These are phyloP conservation scores for Rutidosis leptorrhynchoides DNA, from an alignment of 129 eudicot genomes.

Conservation along the genomic window DNA sequence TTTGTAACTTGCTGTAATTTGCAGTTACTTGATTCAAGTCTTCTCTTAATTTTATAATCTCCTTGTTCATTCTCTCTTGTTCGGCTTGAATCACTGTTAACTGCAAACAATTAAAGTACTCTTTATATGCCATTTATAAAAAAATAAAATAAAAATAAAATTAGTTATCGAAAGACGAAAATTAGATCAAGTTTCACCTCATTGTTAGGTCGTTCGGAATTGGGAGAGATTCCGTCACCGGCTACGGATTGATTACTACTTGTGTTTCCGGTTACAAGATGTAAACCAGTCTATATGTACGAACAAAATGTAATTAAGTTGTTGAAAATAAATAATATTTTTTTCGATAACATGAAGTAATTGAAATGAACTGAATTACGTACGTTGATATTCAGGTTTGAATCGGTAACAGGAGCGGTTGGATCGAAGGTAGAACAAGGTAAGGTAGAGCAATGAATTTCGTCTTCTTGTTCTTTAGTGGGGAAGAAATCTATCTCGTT, in stretches of 20 bases:
- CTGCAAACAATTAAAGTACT: conserved; percentile 38
- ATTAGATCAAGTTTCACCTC: conserved; percentile 36
- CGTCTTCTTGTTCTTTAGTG: conserved; percentile 30
- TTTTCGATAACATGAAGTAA: not conserved
- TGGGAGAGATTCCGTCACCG: conserved; percentile 52
- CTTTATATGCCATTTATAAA: too few relatives aligned
- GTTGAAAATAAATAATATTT: not conserved
- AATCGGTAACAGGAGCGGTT: conserved; percentile 15
- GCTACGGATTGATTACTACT: conserved; percentile 61
- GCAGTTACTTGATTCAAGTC: conserved; percentile 44
- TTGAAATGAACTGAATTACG: not conserved
- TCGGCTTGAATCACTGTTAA: conserved; percentile 49
- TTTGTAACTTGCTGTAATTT: conserved; percentile 52
- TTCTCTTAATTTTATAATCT: conserved; percentile 48
- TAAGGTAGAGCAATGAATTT: conserved; percentile 17
- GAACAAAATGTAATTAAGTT: too few relatives aligned
- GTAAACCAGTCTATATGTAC: conserved; percentile 53
- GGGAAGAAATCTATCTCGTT: conserved; percentile 70
- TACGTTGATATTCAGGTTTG: conserved; percentile 56
- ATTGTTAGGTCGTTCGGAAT: conserved; percentile 50
- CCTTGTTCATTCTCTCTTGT: conserved; percentile 43
- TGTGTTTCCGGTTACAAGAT: conserved; percentile 54
- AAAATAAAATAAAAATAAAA: too few relatives aligned
- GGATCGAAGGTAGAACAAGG: conserved; percentile 21
- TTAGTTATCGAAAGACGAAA: too few relatives aligned